Base-by-base conservation (phyloP, 176 grass and related monocot genomes). In the Cenchrus purpureus region DNA sequence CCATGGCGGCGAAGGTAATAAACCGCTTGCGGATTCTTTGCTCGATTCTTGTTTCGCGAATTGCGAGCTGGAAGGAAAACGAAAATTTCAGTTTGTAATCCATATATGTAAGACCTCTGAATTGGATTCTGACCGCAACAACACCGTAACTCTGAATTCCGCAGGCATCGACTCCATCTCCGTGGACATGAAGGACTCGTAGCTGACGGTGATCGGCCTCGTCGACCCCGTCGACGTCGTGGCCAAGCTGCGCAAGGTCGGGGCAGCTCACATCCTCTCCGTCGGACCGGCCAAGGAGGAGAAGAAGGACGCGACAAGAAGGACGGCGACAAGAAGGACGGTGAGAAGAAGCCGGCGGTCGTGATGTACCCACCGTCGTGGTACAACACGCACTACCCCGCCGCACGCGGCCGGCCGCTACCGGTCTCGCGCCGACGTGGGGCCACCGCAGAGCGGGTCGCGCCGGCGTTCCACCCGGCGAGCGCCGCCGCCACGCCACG, bases 181-280 rank as follows among this genome's bases (percentile, higher is more conserved):
- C 32, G 69, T 94, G 86, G 93, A 98, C 74, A 94, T 92, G 91
- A 95, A 91, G 82, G 91, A 85, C 0, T 62, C 58, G 10, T 94
- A 90, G 78, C 76, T 95, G 82, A 98, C 89, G 20, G 86, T 98
- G 29, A 5, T 92, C 66, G 96, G 93, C 8, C 63, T 72, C 0
- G 81, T 83, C 5, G 96, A 98, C 75, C 96, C 91, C 4, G 88
- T 95, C 7, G 48, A 79, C 15, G 17, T 92, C 17, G 93, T 91
- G 17, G 20, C 0, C 4, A 95, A 84, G 77, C 69, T 98, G 75
- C 91, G 89, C 51, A 90, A 86, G 87, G 7, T 61, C 61, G 85
- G 87, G 63, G 50, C 72, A 1, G 2, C 65, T 34, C 34, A 34
- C 1, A 86, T 98, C 68, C 2, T 94, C 74, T 87, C 80, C 29